Evolutionary conservation across 352 stramenopile genomes (phyloP).

Genomic region (Phytophthora crassamura): DNA sequence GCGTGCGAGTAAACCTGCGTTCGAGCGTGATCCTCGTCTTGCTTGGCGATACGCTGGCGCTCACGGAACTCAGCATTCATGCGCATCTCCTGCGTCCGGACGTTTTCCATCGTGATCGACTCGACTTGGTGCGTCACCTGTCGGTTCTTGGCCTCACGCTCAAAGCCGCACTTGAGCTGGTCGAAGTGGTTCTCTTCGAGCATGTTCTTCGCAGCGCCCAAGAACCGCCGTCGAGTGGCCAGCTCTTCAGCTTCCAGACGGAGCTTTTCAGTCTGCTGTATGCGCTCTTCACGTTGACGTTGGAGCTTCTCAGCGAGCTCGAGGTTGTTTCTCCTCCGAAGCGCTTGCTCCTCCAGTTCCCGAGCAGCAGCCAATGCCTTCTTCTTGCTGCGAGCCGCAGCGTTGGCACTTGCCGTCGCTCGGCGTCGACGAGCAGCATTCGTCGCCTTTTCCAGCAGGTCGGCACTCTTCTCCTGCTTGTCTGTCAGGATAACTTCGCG

Average conservation of each 20-base stretch:
- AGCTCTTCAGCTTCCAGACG: constrained; percentile 68
- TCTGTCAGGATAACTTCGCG: constrained; percentile 72
- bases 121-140: constrained; percentile 57
- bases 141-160: constrained; percentile 59
- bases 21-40: constrained; percentile 29
- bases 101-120: constrained; percentile 54
- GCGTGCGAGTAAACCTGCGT: constrained; percentile 37
- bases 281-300: constrained; percentile 54
- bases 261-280: constrained; percentile 58
- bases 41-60: constrained; percentile 19
- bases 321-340: constrained; percentile 67
- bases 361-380: constrained; percentile 63
- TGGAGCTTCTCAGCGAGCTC: constrained; percentile 81
- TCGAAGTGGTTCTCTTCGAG: constrained; percentile 85
- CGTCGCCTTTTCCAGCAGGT: constrained; percentile 77
- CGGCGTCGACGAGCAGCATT: constrained; percentile 77
- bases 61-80: constrained; percentile 57
- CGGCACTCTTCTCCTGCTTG: constrained; percentile 82
- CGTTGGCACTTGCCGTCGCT: constrained; percentile 73
- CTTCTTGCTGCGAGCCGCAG: constrained; percentile 53
- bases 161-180: constrained; percentile 71
- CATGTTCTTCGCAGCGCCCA: constrained; percentile 87
- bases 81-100: constrained; percentile 41
- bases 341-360: constrained; percentile 63
- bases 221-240: constrained; percentile 81